Evolutionary conservation across 2,329 filamentous ascomycete species (phyloP), one percentile per base, ranked within the genome.

Genomic region (Paraphoma chrysanthemicola): DNA sequence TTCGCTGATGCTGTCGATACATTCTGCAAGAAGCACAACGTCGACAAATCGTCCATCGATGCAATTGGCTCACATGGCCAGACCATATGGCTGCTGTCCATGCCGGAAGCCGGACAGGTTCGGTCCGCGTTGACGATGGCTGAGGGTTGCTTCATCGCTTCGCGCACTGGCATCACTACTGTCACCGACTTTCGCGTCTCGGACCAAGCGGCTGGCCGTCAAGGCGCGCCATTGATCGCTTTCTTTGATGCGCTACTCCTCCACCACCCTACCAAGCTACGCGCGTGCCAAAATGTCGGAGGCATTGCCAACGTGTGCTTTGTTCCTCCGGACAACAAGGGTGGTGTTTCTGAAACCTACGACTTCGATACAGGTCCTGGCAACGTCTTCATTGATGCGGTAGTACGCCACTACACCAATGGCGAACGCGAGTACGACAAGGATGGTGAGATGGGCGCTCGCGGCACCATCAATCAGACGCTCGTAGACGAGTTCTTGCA

Each of bases 221-320:
- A 87, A 69, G 85, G 85, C 6, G 84, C 84, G 1, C 84, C 85
- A 0, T 75, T 87, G 36, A 84, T 86, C 56, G 85, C 80, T n/a
- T 85, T 87, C 63, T 85, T 87, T 63, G 84, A 86, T 60, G 79
- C 82, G 0, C 74, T 86, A 6, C 64, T 86, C 5, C 77, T 87
- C 31, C 82, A 85, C 61, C 83, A 87, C 62, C 82, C 84, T 0
- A 82, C 74, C 3, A 85, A 84, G 69, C 72, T 85, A 3, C 80
- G 85, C 14, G 83, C 83, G 0, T 86, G 84, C 67, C 85, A 87
- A 67, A 87, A 88, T 64, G 86, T 87, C 52, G 84, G 85, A 45
- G 84, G 85, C 28, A 87, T 87, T 50, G 85, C 83, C 43, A 87
- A 87, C 59, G 83, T 87, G 14, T 87, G 84, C 73, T 86, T 86